Conservation (phyloP, 345 rosid species). For the Brassica cretica region DNA sequence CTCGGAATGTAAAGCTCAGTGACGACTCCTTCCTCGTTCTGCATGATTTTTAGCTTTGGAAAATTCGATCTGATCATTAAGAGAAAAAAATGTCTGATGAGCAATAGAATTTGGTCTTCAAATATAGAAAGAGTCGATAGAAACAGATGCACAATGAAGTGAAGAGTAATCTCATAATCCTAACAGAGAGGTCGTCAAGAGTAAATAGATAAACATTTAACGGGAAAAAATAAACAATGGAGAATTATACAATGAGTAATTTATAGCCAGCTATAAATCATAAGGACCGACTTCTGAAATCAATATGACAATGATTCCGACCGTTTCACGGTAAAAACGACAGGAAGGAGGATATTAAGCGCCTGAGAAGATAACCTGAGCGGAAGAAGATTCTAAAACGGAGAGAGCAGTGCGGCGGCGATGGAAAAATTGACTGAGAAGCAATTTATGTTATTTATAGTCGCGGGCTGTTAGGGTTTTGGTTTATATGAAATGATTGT, state of each 20-base stretch:
- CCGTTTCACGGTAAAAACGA: background rate
- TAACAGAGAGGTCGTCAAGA: background rate
- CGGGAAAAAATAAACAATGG: background rate
- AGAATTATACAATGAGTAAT: background rate
- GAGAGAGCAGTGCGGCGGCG: slow-evolving; percentile 25
- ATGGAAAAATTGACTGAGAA: background rate
- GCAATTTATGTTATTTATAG: background rate
- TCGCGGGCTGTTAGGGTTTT: slow-evolving; percentile 28
- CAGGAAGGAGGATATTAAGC: background rate
- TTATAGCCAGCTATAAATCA: background rate
- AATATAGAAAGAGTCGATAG: background rate
- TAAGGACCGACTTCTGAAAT: background rate
- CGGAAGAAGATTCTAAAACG: slow-evolving; percentile 4
- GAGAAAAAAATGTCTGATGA: background rate
- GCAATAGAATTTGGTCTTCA: background rate
- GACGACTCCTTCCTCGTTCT: slow-evolving; percentile 87
- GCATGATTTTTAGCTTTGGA: slow-evolving; percentile 47
- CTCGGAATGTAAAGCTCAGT: slow-evolving; percentile 94
- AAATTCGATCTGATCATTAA: slow-evolving; percentile 4
- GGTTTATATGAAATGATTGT: background rate
- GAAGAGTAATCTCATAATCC: background rate
- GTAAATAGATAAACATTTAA: background rate
- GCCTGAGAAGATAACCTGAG: slow-evolving; percentile 14
- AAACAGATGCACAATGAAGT: background rate
- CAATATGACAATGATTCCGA: background rate